Percentiles rank a stretch among this genome's conserved stretches.
These are phyloP conservation scores for Schizonepeta tenuifolia DNA, from an alignment of 257 asterid genomes.

Conservation along the genomic window DNA sequence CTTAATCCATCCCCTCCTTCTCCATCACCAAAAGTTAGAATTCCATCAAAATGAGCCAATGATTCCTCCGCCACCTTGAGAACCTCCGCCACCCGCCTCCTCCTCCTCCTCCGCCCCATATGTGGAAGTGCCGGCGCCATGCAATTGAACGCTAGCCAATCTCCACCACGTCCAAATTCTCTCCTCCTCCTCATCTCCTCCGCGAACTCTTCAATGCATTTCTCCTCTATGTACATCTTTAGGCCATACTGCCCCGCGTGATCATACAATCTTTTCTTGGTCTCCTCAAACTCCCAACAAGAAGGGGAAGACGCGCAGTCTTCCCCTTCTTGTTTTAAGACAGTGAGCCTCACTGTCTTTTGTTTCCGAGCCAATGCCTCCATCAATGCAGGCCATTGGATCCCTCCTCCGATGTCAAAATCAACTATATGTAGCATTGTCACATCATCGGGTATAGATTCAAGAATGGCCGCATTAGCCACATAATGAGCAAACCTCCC, in stretches of 20 bases:
- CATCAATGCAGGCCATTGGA: conserved; percentile 68
- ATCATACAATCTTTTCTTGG: conserved; percentile 46
- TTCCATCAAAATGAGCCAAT: conserved; percentile 41
- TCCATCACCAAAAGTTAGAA: conserved; percentile 65
- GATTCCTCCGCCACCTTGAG: conserved; percentile 49
- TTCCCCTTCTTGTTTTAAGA: conserved; percentile 46
- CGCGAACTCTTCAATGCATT: conserved; percentile 37
- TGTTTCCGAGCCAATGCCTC: conserved; percentile 48
- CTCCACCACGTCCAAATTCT: conserved; percentile 26
- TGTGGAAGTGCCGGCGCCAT: conserved; percentile 73
- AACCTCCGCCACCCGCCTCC: conserved; percentile 46
- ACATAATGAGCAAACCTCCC: conserved; percentile 66
- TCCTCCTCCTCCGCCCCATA: conserved; percentile 53
- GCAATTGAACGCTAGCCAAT: conserved; percentile 69
- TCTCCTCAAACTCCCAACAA: conserved; percentile 51
- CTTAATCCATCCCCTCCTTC: conserved; percentile 41
- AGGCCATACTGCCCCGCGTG: conserved; percentile 51
- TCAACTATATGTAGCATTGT: conserved; percentile 45
- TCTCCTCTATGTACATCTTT: conserved; percentile 53
- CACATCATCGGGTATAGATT: conserved; percentile 45
- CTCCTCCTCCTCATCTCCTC: conserved; percentile 43
- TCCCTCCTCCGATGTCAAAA: conserved; percentile 60
- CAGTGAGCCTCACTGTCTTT: conserved; percentile 51
- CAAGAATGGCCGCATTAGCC: conserved; percentile 58
- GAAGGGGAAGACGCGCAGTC: conserved; percentile 32